Evolutionary conservation across 2,329 filamentous ascomycete species (phyloP), one percentile per base, ranked within the genome.

Genomic region (Botrytis squamosa): DNA sequence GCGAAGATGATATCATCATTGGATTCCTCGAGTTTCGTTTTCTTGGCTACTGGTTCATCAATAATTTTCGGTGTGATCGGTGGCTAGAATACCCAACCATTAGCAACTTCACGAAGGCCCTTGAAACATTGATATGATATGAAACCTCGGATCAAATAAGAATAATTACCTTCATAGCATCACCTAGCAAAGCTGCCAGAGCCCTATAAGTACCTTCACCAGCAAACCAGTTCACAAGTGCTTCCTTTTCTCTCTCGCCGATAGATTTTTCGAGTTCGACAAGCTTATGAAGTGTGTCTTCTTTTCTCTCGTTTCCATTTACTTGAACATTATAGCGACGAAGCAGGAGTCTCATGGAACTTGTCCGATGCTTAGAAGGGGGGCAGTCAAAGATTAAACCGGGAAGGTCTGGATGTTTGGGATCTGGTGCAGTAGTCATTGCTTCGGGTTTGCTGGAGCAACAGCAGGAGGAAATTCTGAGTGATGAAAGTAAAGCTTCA

Each of bases 191-290:
- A 46, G 52, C 67, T 33, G 67, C 67, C 0, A 70, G 40, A 36
- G 67, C 67, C 36, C 40, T 70, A 25, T 9, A 46, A 36, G 52
- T 44, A 44, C 44, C 25, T 8, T 70, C 67, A 6, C 67, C 67
- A 16, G 55, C 38, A 5, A 70, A 70, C 67, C 67, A 70, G 1
- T 60, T 70, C 7, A 62, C 52, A 4, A 70, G 29, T 12, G 67
- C 67, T 25, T 59, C 67, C 12, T 62, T 70, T 46, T 70, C 67
- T n/a, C 55, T 70, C 16, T 62, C 55, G 1, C 52, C 55, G 25
- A 70, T 10, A 4, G 38, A 59, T 2, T 46, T 62, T 36, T 70
- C 67, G 14, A 70, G 55, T 6, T 62, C 67, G 29, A 70, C 16
- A n/a, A 70, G 67, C 29, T 62, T 70, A 7, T 2, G 38, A 18